These are phyloP conservation scores for Nannizziopsis arthrosporioides DNA, from an alignment of 2,329 filamentous ascomycete species.

Conservation along the genomic window DNA sequence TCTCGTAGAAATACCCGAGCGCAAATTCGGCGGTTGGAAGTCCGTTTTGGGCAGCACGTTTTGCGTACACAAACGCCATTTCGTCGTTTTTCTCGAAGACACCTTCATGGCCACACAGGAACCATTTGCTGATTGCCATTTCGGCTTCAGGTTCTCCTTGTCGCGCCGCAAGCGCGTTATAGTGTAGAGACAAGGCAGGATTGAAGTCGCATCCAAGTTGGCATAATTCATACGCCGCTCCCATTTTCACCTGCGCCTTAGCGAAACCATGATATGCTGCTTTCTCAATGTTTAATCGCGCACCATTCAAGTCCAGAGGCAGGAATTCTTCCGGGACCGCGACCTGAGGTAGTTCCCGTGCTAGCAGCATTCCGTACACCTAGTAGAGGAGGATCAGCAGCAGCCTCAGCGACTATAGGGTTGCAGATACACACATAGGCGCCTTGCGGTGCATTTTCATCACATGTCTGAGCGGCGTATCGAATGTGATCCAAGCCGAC, in stretches of 20 bases:
- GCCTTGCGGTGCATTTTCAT: slow-evolving; percentile 93
- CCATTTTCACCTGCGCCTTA: slow-evolving; percentile 96
- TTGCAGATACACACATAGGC: slow-evolving; percentile 51
- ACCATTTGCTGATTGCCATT: slow-evolving; percentile 96
- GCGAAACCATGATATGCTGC: slow-evolving; percentile 91
- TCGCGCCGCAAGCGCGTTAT: slow-evolving; percentile 82
- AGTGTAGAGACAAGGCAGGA: slow-evolving; percentile 82
- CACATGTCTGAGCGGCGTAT: slow-evolving; percentile 70
- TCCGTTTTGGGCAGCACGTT: slow-evolving; percentile 69
- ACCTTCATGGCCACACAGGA: slow-evolving; percentile 85
- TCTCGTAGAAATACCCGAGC: slow-evolving; percentile 93
- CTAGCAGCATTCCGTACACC: slow-evolving; percentile 87
- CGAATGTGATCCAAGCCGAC: slow-evolving; percentile 72
- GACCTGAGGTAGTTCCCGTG: slow-evolving; percentile 83
- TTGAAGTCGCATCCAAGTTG: slow-evolving; percentile 92
- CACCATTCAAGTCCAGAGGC: slow-evolving; percentile 57
- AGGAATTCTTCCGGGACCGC: slow-evolving; percentile 61
- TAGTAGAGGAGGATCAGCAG: slow-evolving; percentile 15
- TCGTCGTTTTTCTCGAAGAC: slow-evolving; percentile 94
- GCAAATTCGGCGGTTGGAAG: slow-evolving; percentile 90
- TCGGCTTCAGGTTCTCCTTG: slow-evolving; percentile 91
- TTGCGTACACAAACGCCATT: slow-evolving; percentile 79
- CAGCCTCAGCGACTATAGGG: background rate
- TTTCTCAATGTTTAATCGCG: slow-evolving; percentile 87
- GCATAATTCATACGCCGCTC: slow-evolving; percentile 85